Base-by-base conservation (phyloP, 768 basidiomycete species). In the Mycena sanguinolenta region DNA sequence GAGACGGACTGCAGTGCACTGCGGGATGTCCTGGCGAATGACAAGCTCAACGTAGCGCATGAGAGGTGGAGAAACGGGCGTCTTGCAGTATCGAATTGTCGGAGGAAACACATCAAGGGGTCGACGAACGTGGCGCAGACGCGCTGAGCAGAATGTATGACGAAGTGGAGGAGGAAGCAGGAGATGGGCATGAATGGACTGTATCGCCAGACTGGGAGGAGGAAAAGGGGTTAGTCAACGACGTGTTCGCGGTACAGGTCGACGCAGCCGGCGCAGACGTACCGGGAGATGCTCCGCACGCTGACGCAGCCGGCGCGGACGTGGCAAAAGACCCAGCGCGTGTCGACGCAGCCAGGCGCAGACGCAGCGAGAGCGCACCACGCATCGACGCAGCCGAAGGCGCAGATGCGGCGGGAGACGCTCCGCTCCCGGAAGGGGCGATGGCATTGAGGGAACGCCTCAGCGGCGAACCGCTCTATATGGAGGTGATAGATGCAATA, bases 131-230 rank as follows among this genome's bases (percentile, higher is more conserved):
- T 39, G 74, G 72, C 0, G 58, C 58, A 12, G 79, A 80, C 39
- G 73, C 69, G 0, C 28, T 77, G 8, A 80, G 79, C 59, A 57
- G 76, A 21, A 63, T 44, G 60, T 73, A 68, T 55, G 57, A 54
- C 13, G 60, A 58, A 16, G 25, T 30, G 12, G 61, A 58, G 19
- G 28, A 70, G 0, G 65, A 38, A 8, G 12, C 7, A 1, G 44
- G 19, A 21, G 67, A 69, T 25, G 67, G 67, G 5, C 63, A 61
- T 10, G 61, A 71, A 5, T 77, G 75, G 77, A 72, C 74, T 3
- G 75, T 78, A 1, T 30, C 59, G 10, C 74, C 74, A 19, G 76
- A 79, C 63, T 78, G 78, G 77, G 77, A 78, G 17, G 74, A 71
- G 23, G 25, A 53, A 4, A 62, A 13, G 4, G 67, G 67, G 4